Conservation (phyloP, 1,139 yeast species). For the Yueomyces sp. region DNA sequence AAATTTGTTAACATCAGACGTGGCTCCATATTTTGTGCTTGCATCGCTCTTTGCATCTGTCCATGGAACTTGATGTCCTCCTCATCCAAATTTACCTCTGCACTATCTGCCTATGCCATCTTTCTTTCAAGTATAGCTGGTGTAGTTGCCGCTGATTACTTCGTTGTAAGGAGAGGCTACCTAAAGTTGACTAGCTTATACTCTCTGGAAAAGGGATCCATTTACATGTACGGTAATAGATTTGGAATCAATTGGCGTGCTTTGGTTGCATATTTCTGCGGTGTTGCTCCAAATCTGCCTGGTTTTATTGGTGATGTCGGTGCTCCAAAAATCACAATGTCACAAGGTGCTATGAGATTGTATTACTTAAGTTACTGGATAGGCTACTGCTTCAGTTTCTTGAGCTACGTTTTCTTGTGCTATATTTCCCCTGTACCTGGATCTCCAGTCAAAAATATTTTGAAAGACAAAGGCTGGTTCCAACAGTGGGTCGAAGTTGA, state of each 20-base stretch:
- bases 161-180: conserved; percentile 62
- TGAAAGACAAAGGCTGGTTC: conserved; percentile 45
- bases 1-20: conserved; percentile 71
- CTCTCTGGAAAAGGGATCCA: conserved; percentile 29
- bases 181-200: conserved; percentile 54
- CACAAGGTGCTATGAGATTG: conserved; percentile 53
- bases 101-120: conserved; percentile 74
- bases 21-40: conserved; percentile 71
- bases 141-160: conserved; percentile 67
- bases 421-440: conserved; percentile 51
- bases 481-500: conserved; percentile 52
- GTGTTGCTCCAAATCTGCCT: conserved; percentile 70
- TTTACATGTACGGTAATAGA: conserved; percentile 45
- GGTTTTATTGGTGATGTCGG: conserved; percentile 82
- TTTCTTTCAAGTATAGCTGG: conserved; percentile 84
- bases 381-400: conserved; percentile 52
- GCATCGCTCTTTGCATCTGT: conserved; percentile 62
- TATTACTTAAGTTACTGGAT: conserved; percentile 64
- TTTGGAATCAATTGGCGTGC: conserved; percentile 78
- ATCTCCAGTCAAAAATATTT: conserved; percentile 35
- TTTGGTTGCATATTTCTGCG: conserved; percentile 55
- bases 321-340: conserved; percentile 45
- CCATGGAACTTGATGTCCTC: conserved; percentile 81
- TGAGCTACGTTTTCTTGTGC: conserved; percentile 38
- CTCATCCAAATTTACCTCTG: conserved; percentile 69